These are phyloP conservation scores for Saprolegnia diclina DNA, from an alignment of 352 stramenopile genomes.

Conservation along the genomic window DNA sequence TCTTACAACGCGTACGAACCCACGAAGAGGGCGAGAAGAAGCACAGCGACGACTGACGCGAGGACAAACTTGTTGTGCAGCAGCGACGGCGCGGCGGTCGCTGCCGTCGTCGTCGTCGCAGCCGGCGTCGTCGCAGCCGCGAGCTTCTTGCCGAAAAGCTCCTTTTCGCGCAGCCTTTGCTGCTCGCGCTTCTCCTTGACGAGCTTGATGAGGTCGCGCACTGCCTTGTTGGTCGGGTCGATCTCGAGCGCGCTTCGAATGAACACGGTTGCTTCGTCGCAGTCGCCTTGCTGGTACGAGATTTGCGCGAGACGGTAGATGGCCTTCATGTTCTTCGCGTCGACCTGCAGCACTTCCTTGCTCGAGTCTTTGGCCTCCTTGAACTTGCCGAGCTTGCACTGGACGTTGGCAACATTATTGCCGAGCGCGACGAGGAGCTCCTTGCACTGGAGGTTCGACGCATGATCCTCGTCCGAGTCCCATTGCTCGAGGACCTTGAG, in stretches of 20 bases:
- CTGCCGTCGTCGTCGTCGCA: not conserved
- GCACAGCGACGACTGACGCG: slow-evolving; percentile 13
- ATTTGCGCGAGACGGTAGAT: slow-evolving; percentile 72
- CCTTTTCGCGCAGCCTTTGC: slow-evolving; percentile 46
- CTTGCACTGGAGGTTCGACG: slow-evolving; percentile 48
- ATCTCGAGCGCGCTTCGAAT: slow-evolving; percentile 56
- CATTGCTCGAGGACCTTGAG: slow-evolving; percentile 75
- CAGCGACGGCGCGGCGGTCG: not conserved
- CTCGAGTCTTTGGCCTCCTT: slow-evolving; percentile 73
- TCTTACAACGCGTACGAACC: not conserved
- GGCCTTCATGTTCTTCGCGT: slow-evolving; percentile 67
- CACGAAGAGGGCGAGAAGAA: not conserved
- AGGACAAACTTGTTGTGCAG: not conserved
- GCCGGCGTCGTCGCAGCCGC: not conserved
- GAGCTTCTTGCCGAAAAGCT: slow-evolving; percentile 65
- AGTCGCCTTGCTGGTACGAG: slow-evolving; percentile 66
- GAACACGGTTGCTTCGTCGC: slow-evolving; percentile 48
- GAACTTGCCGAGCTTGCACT: slow-evolving; percentile 64
- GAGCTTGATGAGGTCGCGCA: slow-evolving; percentile 52
- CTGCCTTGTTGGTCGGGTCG: slow-evolving; percentile 59
- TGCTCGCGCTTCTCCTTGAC: slow-evolving; percentile 70
- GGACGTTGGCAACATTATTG: slow-evolving; percentile 82
- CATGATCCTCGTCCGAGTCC: slow-evolving; percentile 43
- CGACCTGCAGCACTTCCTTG: slow-evolving; percentile 71
- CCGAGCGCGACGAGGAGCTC: slow-evolving; percentile 65